phyloP scores from a whole-genome alignment of 345 rosid genomes.

The Fremontodendron californicum region DNA sequence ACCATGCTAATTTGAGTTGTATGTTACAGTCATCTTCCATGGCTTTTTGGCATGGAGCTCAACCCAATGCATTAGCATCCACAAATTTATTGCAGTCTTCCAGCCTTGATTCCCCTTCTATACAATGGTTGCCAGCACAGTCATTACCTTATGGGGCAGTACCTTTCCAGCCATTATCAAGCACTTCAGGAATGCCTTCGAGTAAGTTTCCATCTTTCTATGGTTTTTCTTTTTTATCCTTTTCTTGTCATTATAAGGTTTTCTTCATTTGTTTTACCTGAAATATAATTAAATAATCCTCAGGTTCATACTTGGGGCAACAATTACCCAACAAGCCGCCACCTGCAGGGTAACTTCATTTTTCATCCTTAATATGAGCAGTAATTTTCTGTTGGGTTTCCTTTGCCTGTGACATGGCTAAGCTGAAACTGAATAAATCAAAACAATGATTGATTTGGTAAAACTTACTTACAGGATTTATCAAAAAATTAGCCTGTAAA shows the following conservation, averaged over 20 bases:
- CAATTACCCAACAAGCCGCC: background rate
- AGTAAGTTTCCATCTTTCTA: background rate
- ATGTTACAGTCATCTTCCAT: background rate
- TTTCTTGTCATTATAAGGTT: background rate
- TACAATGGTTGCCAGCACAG: background rate
- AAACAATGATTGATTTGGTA: too few relatives aligned
- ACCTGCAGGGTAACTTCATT: background rate
- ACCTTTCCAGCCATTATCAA: background rate
- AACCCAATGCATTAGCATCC: background rate
- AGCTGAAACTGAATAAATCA: too few relatives aligned
- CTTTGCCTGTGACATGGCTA: too few relatives aligned
- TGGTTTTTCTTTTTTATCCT: too few relatives aligned
- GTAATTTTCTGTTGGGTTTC: too few relatives aligned
- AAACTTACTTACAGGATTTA: too few relatives aligned
- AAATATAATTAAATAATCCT: background rate
- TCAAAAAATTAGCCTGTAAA: background rate
- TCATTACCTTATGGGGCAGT: background rate
- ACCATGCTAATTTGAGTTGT: background rate
- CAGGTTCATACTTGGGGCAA: background rate
- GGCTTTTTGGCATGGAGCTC: background rate
- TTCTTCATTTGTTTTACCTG: background rate
- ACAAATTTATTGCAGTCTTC: background rate
- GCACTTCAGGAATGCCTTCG: background rate
- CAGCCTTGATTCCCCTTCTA: background rate
- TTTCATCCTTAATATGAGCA: background rate